Percentiles rank a stretch among this genome's conserved stretches.
Conservation (phyloP, 352 stramenopile genomes). For the Peronospora tabacina region DNA sequence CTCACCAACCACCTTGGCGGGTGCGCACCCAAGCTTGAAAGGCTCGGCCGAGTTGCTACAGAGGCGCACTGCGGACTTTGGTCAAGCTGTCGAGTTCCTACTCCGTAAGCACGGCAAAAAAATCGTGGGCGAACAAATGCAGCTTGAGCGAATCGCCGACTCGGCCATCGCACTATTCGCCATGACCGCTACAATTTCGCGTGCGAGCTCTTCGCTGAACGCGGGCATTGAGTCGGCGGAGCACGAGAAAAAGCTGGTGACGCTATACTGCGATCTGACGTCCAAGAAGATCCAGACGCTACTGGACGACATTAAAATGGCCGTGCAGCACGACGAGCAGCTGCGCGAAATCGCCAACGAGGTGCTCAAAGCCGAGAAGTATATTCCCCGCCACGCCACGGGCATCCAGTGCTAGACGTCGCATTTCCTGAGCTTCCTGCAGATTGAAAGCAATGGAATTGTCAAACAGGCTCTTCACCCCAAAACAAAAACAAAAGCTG, state of each 20-base stretch:
- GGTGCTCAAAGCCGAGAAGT: conserved; percentile 64
- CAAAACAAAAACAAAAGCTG: conserved; percentile 17
- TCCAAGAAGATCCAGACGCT: conserved; percentile 60
- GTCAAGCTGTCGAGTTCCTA: conserved; percentile 64
- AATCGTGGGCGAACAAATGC: conserved; percentile 82
- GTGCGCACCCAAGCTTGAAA: conserved; percentile 64
- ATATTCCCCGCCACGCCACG: conserved; percentile 71
- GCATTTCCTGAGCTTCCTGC: too few species aligned
- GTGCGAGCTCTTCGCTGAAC: conserved; percentile 54
- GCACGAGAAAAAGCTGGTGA: conserved; percentile 72
- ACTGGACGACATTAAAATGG: conserved; percentile 52
- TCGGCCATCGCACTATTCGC: conserved; percentile 76
- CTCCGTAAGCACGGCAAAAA: conserved; percentile 85
- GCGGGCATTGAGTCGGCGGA: conserved; percentile 45
- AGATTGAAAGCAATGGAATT: too few species aligned
- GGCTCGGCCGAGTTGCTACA: conserved; percentile 46
- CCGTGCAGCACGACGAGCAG: conserved; percentile 53
- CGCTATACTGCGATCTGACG: conserved; percentile 72
- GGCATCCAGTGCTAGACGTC: conserved; percentile 38
- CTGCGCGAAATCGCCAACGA: conserved; percentile 72
- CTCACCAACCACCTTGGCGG: conserved; percentile 53
- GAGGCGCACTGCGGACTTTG: conserved; percentile 67
- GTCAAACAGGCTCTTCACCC: not conserved
- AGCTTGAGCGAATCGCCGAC: conserved; percentile 81
- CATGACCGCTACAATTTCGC: conserved; percentile 84